Evolutionary conservation across 2,329 filamentous ascomycete genomes (phyloP).

Genomic region (Hypocreales sp.): DNA sequence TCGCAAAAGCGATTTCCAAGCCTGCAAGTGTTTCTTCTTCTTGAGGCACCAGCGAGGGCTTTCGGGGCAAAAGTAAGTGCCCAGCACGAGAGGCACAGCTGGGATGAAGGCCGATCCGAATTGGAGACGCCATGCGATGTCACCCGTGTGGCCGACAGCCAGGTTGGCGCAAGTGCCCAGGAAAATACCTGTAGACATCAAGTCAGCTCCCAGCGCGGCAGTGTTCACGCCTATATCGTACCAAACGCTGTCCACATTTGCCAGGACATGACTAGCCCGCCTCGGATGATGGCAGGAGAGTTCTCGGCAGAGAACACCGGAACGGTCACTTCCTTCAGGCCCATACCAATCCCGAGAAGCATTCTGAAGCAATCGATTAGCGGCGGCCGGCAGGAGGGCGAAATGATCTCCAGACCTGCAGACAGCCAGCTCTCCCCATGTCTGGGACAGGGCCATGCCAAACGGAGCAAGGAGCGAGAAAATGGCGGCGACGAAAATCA

Average conservation of each 20-base stretch:
- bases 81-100: constrained; percentile 40
- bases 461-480: constrained; percentile 48
- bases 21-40: constrained; percentile 36
- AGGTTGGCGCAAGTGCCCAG: constrained; percentile 51
- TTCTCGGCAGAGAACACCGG: constrained; percentile 39
- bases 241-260: constrained; percentile 39
- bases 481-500: constrained; percentile 47
- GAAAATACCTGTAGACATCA: constrained; percentile 43
- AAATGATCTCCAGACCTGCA: constrained; percentile 24
- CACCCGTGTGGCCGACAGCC: constrained; percentile 42
- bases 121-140: constrained; percentile 47
- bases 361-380: constrained; percentile 8
- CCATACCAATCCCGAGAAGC: constrained; percentile 46
- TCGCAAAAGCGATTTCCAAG: constrained; percentile 37
- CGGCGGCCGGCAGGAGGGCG: background rate
- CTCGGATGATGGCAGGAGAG: constrained; percentile 33
- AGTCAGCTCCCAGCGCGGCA: too few species aligned
- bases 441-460: constrained; percentile 41
- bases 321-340: constrained; percentile 30
- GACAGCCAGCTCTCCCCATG: constrained; percentile 41
- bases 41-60: constrained; percentile 53
- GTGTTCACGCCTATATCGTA: constrained; percentile 4
- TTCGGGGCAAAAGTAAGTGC: constrained; percentile 46
- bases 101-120: constrained; percentile 50
- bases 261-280: constrained; percentile 38